These are phyloP conservation scores for Tolypocladium ovalisporum DNA, from an alignment of 2,329 filamentous ascomycete species.

Conservation along the genomic window DNA sequence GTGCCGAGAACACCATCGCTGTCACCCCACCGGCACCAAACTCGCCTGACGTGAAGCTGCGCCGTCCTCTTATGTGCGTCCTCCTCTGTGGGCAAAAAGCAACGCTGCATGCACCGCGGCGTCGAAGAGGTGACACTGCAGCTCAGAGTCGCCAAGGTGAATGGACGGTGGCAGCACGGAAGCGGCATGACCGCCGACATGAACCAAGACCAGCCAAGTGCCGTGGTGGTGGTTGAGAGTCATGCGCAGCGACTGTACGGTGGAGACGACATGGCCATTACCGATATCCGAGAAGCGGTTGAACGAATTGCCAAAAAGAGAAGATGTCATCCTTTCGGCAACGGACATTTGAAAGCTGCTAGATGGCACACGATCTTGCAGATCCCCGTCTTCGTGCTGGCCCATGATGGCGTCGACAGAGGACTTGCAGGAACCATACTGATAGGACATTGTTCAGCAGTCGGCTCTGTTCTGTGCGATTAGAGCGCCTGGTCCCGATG, in stretches of 20 bases:
- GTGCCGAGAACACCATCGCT: neutral
- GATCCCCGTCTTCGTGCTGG: too few relatives aligned
- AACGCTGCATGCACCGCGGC: neutral
- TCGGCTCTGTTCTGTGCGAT: too few relatives aligned
- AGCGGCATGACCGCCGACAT: neutral
- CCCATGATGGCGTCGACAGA: too few relatives aligned
- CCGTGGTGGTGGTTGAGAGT: neutral
- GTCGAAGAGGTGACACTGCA: neutral
- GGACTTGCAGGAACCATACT: neutral
- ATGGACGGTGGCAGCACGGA: neutral
- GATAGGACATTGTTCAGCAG: neutral
- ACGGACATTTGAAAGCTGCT: neutral
- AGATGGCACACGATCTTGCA: too few relatives aligned
- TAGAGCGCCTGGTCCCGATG: too few relatives aligned
- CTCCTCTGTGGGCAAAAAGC: neutral
- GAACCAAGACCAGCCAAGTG: neutral
- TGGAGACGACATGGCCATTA: neutral
- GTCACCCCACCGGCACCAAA: neutral
- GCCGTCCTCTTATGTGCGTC: neutral
- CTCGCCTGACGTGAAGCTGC: neutral
- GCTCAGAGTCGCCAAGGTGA: neutral
- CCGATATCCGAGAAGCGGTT: too few relatives aligned
- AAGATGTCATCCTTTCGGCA: neutral
- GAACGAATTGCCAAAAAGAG: neutral
- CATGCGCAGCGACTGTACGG: neutral